Percentiles rank a stretch among this genome's conserved stretches.
phyloP scores from a whole-genome alignment of 768 basidiomycete genomes.

The Hypsizygus marmoreus region DNA sequence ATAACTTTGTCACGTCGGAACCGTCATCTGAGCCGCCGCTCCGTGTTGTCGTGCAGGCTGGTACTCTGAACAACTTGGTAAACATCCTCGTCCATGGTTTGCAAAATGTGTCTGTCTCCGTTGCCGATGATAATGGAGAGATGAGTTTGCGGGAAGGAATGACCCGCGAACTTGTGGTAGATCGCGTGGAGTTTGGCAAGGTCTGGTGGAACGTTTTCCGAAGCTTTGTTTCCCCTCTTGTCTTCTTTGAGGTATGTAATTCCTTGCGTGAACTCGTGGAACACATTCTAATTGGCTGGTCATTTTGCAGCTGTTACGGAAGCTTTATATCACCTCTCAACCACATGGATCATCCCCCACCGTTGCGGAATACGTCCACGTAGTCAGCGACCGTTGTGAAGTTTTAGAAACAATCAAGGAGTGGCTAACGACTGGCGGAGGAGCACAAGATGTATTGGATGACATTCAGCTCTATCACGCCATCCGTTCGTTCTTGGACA shows the following conservation, averaged over 20 bases:
- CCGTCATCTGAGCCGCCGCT: slow-evolving; percentile 69
- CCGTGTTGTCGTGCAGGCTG: slow-evolving; percentile 77
- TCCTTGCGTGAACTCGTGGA: background rate
- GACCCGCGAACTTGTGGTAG: slow-evolving; percentile 71
- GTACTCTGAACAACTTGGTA: slow-evolving; percentile 73
- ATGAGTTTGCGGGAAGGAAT: slow-evolving; percentile 75
- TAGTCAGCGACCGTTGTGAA: slow-evolving; percentile 56
- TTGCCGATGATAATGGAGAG: slow-evolving; percentile 87
- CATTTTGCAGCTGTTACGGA: slow-evolving; percentile 63
- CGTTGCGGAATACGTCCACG: slow-evolving; percentile 48
- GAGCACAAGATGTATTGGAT: slow-evolving; percentile 78
- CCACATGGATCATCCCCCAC: slow-evolving; percentile 42
- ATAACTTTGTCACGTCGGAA: slow-evolving; percentile 61
- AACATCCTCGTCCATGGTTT: slow-evolving; percentile 78
- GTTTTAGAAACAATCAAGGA: slow-evolving; percentile 67
- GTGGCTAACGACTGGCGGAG: slow-evolving; percentile 74
- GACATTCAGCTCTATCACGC: slow-evolving; percentile 64
- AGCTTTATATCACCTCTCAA: slow-evolving; percentile 63
- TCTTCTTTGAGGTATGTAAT: slow-evolving; percentile 77
- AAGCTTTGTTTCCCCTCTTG: slow-evolving; percentile 77
- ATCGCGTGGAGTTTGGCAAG: slow-evolving; percentile 69
- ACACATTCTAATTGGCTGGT: slow-evolving; percentile 2
- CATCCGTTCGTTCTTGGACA: slow-evolving; percentile 61
- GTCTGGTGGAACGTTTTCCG: slow-evolving; percentile 87
- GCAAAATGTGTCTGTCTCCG: slow-evolving; percentile 74